Base-by-base conservation (phyloP, 2,329 filamentous ascomycete genomes). In the Trichoderma sp. region DNA sequence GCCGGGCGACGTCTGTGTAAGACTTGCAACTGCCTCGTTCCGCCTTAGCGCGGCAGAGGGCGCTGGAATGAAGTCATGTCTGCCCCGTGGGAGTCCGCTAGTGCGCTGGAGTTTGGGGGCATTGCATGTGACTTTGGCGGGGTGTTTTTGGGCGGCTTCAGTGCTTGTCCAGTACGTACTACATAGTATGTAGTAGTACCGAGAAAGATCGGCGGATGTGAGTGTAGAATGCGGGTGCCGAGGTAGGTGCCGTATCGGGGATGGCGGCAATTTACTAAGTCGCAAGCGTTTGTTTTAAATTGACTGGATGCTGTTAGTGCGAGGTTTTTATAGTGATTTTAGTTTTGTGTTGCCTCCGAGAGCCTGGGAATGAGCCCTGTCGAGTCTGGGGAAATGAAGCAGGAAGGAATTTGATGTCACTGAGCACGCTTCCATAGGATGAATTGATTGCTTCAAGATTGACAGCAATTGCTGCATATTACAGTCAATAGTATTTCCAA, bases 81-180 rank as follows among this genome's bases (percentile, higher is more conserved):
- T 53, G n/a, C 42, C 34, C 67, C 19, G 64, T 52, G 37, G 32
- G 32, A 32, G 35, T 22, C 42, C 37, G 64, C 53, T 58, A 67
- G 64, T 17, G 64, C 54, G 29, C 54, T 67, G 52, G 29, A 67
- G 54, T 32, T 60, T 63, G 54, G 68, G 67, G 57, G 63, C 59
- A 54, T 60, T 69, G 71, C 73, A 74, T 74, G 73, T 74, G 73
- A 74, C 67, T 71, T 72, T 70, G 71, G 70, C 70, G 68, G 68
- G 56, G 52, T 60, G 56, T 37, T 13, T 45, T 34, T 29, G 27
- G 58, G 17, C 37, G 27, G n/a, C 27, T 48, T 34, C 2, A n/a
- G 10, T 9, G 17, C n/a, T n/a, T n/a, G n/a, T n/a, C n/a, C n/a
- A n/a, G n/a, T n/a, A n/a, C n/a, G n/a, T n/a, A n/a, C n/a, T n/a